Evolutionary conservation across 805 yeast genomes (phyloP), one percentile per base, ranked within the genome.

Genomic region (Ogataea sp.): DNA sequence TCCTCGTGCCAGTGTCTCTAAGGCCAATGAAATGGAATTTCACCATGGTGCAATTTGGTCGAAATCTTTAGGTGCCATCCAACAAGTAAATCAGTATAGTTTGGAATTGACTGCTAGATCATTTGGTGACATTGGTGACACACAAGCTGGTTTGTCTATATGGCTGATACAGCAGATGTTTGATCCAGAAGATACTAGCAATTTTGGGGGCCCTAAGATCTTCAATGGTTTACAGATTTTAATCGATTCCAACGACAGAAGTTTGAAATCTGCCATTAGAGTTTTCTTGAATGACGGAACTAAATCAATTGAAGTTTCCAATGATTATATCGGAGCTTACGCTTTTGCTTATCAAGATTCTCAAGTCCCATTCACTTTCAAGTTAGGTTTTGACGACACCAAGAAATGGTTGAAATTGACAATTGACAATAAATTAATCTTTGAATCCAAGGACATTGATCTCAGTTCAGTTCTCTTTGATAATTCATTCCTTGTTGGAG

Each of bases 381-480:
- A 87, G 58, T 47, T 83, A 13, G 75, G 81, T 8, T 81, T 80
- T 49, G 71, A 75, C 20, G 43, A 45, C 4, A 6, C n/a, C 2
- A 56, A 58, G 9, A 48, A 50, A 7, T 53, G 61, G 31, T 57
- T 72, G 43, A 79, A 80, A 47, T 68, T 83, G n/a, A 86, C 83
- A 44, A 62, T 81, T 37, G 86, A 83, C 57, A 83, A 83, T 55
- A 75, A 71, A 48, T 65, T 83, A 41, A 78, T 88, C 52, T 75
- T 83, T 58, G 78, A 78, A 56, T 78, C 88, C 0, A 71, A 74
- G 42, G 58, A 73, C 39, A 62, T 83, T 28, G 52, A 58, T 27
- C 52, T 83, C 16, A 74, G 74, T 25, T 39, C 50, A 3, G 21
- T 56, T 10, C 44, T 55, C 6, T 41, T 46, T 17, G 46, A 53